phyloP scores from a whole-genome alignment of 139 green algal species.

The Spirogloea muscicola region DNA sequence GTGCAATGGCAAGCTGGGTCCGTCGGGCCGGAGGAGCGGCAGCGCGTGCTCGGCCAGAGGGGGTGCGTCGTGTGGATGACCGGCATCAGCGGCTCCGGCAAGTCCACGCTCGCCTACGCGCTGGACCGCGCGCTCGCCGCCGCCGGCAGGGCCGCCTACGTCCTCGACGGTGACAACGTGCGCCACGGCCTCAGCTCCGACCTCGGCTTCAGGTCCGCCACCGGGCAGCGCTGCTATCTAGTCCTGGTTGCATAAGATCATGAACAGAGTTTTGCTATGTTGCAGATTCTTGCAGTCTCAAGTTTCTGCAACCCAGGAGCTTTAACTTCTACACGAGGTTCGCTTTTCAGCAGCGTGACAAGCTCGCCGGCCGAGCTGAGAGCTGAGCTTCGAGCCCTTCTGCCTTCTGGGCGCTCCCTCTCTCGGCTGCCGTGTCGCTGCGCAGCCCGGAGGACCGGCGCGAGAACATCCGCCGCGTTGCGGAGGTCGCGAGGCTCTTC shows the following conservation, averaged over 20 bases:
- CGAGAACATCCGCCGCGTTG: constrained; percentile 92
- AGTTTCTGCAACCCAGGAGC: too few relatives aligned
- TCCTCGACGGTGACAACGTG: constrained; percentile 94
- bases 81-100: constrained; percentile 69
- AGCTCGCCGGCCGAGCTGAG: too few relatives aligned
- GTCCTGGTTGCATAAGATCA: too few relatives aligned
- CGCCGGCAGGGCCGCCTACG: constrained; percentile 66
- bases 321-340: too few relatives aligned
- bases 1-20: neutral
- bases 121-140: constrained; percentile 73
- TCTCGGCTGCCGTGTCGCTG: too few relatives aligned
- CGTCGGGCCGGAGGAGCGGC: constrained; percentile 12
- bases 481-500: constrained; percentile 89
- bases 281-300: too few relatives aligned
- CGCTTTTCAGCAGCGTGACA: too few relatives aligned
- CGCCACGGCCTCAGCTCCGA: constrained; percentile 89
- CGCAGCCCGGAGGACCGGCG: constrained; percentile 64
- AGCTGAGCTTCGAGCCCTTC: too few relatives aligned
- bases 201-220: constrained; percentile 91
- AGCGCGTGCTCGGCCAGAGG: constrained; percentile 74
- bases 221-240: too few relatives aligned
- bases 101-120: constrained; percentile 60
- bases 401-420: too few relatives aligned
- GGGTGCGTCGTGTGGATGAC: constrained; percentile 87
- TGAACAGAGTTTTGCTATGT: too few relatives aligned